These are phyloP conservation scores for Dissoconium aciculare DNA, from an alignment of 2,329 filamentous ascomycete genomes.

Conservation along the genomic window DNA sequence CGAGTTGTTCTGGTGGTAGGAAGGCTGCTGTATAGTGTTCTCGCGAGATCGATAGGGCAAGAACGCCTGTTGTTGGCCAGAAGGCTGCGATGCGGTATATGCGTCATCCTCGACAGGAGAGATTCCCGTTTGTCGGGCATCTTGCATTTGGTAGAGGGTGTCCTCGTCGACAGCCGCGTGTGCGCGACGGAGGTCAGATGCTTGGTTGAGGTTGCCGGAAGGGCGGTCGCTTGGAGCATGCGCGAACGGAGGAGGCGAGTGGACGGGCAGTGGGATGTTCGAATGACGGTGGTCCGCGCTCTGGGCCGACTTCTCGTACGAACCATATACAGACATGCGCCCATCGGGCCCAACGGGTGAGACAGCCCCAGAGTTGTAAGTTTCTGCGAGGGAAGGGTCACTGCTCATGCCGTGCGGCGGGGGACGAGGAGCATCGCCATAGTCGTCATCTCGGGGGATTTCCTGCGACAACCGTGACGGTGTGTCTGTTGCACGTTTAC, in stretches of 20 bases:
- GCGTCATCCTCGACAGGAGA: slow-evolving; percentile 18
- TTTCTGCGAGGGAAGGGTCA: no score
- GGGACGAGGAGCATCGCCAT: slow-evolving; percentile 27
- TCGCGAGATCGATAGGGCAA: slow-evolving; percentile 8
- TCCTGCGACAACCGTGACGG: slow-evolving; percentile 29
- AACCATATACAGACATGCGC: slow-evolving; percentile 41
- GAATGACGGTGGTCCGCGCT: slow-evolving; percentile 19
- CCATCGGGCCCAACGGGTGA: slow-evolving; percentile 35
- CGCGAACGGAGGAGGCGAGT: slow-evolving; percentile 61
- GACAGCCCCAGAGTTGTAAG: slow-evolving; percentile 6
- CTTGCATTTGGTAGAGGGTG: slow-evolving; percentile 66
- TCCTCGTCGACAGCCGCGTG: slow-evolving; percentile 71
- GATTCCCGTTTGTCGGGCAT: slow-evolving; percentile 33
- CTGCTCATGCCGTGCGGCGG: slow-evolving; percentile 30
- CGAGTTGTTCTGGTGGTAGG: slow-evolving; percentile 21
- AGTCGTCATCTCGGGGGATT: slow-evolving; percentile 16
- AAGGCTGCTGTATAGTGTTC: slow-evolving; percentile 7
- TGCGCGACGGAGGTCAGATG: slow-evolving; percentile 62
- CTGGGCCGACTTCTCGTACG: slow-evolving; percentile 32
- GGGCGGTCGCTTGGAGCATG: slow-evolving; percentile 61
- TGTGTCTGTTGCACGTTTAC: slow-evolving; percentile 26
- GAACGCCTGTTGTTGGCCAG: slow-evolving; percentile 3
- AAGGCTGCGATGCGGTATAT: slow-evolving; percentile 4
- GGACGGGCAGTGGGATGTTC: slow-evolving; percentile 56
- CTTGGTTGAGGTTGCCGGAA: slow-evolving; percentile 52